Base-by-base conservation (phyloP, 208 protist species). In the Zelonia costaricensis region DNA sequence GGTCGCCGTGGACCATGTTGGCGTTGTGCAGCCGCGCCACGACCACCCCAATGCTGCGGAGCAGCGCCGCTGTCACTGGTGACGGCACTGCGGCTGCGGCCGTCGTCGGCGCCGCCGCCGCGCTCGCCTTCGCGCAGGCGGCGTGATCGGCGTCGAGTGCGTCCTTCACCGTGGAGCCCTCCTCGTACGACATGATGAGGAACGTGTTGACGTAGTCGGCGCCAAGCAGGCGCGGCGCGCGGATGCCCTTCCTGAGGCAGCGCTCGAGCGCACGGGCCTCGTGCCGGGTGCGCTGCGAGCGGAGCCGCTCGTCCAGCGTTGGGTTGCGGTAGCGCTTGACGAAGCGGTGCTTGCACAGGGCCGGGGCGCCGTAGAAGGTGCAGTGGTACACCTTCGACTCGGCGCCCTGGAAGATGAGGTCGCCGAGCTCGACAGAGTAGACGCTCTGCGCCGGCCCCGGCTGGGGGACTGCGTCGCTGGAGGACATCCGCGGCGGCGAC, bases 1-100 rank as follows among this genome's bases (percentile, higher is more conserved):
- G 80, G 75, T 99, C 98, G 15, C 98, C 98, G 74, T 99, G 98
- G 35, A 99, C 85, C 18, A 99, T 71, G 58, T 92, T 81, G 4
- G 65, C 73, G 45, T 88, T 87, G 78, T 99, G 98, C 49, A 99
- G 73, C 30, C 46, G 64, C 13, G 80, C 93, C 28, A 99, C 76
- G 3, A 89, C 67, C 38, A 83, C 63, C 10, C 98, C 98, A 28
- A 99, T 90, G 15, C 80, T 74, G n/a, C 45, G 44, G 16, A 91
- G 74, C 27, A 96, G 48, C 23, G 45, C 48, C 9, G 40, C 43
- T 1, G 61, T 73, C 13, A 82, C 48, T 15, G 71, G 51, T 4
- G 79, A 71, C 23, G 71, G 70, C 4, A 30, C 30, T 1, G 18
- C 40, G 13, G 44, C 33, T 5, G 18, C 48, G 10, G 16, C 15